Base-by-base conservation (phyloP, 2,329 filamentous ascomycete species). In the Aspergillaceae sp. region DNA sequence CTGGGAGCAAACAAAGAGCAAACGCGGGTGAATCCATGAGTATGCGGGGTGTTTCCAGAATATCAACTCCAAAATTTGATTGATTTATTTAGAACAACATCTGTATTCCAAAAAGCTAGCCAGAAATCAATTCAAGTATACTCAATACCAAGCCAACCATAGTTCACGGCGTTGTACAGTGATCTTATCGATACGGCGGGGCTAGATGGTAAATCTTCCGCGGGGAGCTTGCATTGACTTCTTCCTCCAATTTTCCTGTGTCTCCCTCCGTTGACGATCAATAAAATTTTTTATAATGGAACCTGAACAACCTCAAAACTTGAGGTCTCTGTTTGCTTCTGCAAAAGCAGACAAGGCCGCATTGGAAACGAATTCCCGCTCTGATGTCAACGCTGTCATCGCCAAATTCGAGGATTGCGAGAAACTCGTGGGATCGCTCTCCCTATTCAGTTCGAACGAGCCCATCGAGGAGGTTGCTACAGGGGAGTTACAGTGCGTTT, bases 381-480 rank as follows among this genome's bases (percentile, higher is more conserved):
- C 75, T 55, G 79, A 86, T 57, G 76, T 95, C 55, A 72, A 74
- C 49, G 68, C 74, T 35, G 79, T 86, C 36, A 80, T 94, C 56
- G 68, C 77, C 52, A 77, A 81, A 44, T 91, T 94, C 68, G 75
- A 85, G 58, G 75, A 85, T 64, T 90, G 86, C 65, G 74, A 84
- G 48, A 73, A 79, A 48, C 78, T 86, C 46, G 80, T 87, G 52
- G 74, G 80, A 53, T 76, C 80, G 49, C 74, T 92, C 28, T 84
- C 86, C 0, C 74, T 98, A 44, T 97, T 97, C 76, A 95, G 88
- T 56, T 76, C 82, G 33, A 98, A 98, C 67, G 92, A 98, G 67
- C 78, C 79, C 1, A 68, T 91, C 35, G 92, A 98, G 51, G 92
- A 98, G 69, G 72, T 96, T 30, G 74, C 86, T 9, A 94, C 91